phyloP scores from a whole-genome alignment of 148 eudicot species.

The Dianthus caryophyllus region DNA sequence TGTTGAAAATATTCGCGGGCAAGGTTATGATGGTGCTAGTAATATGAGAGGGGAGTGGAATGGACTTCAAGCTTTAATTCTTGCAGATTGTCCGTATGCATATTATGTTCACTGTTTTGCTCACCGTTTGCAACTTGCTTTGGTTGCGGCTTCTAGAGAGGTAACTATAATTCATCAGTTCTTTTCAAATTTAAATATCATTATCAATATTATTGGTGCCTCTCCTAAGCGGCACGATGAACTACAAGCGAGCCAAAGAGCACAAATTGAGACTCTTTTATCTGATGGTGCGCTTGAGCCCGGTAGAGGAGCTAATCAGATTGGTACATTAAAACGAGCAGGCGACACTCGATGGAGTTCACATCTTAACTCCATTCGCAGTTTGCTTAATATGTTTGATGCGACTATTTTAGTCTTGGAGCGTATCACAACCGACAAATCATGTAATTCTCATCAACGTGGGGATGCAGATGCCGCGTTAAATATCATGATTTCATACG shows the following conservation, averaged over 20 bases:
- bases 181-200: too few relatives aligned
- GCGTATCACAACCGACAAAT: conserved; percentile 1
- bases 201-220: neutral
- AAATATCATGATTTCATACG: too few relatives aligned
- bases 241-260: neutral
- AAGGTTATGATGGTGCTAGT: too few relatives aligned
- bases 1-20: too few relatives aligned
- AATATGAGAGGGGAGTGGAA: too few relatives aligned
- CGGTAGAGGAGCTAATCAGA: neutral
- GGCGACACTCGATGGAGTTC: conserved; percentile 10
- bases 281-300: conserved; percentile 1
- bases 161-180: neutral
- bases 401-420: neutral
- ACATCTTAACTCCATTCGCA: neutral
- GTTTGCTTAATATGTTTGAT: conserved; percentile 6
- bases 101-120: too few relatives aligned
- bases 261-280: neutral
- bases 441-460: conserved; percentile 1
- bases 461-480: conserved; percentile 5
- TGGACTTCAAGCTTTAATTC: neutral
- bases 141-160: neutral
- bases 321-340: conserved; percentile 8
- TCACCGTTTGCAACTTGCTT: neutral
- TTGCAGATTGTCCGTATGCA: neutral
- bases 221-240: neutral